These are phyloP conservation scores for Ceratocystis cacaofunesta DNA, from an alignment of 2,329 filamentous ascomycete species.

Conservation along the genomic window DNA sequence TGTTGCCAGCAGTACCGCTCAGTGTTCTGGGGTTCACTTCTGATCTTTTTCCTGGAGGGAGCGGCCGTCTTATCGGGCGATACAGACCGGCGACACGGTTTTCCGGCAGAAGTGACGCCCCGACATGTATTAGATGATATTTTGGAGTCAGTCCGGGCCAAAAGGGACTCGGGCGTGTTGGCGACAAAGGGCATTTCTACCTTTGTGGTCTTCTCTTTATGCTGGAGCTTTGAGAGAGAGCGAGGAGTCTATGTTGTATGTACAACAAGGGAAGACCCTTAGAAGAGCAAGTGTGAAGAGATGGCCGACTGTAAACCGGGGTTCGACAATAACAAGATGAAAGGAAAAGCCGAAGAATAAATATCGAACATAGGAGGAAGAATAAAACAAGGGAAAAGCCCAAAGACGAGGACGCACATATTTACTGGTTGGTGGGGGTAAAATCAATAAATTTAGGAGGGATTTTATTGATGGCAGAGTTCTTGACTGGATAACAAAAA, in stretches of 20 bases:
- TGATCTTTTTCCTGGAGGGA: not conserved
- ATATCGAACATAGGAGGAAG: not conserved
- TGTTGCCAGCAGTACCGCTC: slow-evolving; percentile 89
- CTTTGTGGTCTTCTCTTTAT: too few relatives aligned
- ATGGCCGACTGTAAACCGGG: not conserved
- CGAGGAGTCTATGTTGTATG: not conserved
- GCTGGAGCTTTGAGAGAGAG: not conserved
- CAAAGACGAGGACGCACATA: not conserved
- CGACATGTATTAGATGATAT: slow-evolving; percentile 73
- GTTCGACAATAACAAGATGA: not conserved
- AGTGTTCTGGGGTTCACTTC: slow-evolving; percentile 31
- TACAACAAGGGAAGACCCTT: not conserved
- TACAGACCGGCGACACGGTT: slow-evolving; percentile 61
- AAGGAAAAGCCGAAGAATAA: not conserved
- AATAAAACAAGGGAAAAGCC: not conserved
- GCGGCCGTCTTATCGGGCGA: slow-evolving; percentile 24
- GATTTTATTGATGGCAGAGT: not conserved
- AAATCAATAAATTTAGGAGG: not conserved
- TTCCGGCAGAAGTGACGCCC: slow-evolving; percentile 70
- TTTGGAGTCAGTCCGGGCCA: slow-evolving; percentile 62
- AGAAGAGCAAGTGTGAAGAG: too few relatives aligned
- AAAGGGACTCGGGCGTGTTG: slow-evolving; percentile 20
- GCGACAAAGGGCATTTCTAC: slow-evolving; percentile 29
- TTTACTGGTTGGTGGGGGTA: not conserved
- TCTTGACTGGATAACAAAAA: not conserved